Evolutionary conservation across 148 eudicot genomes (phyloP), one percentile per base, ranked within the genome.

Genomic region (Fallopia convolvulus): DNA sequence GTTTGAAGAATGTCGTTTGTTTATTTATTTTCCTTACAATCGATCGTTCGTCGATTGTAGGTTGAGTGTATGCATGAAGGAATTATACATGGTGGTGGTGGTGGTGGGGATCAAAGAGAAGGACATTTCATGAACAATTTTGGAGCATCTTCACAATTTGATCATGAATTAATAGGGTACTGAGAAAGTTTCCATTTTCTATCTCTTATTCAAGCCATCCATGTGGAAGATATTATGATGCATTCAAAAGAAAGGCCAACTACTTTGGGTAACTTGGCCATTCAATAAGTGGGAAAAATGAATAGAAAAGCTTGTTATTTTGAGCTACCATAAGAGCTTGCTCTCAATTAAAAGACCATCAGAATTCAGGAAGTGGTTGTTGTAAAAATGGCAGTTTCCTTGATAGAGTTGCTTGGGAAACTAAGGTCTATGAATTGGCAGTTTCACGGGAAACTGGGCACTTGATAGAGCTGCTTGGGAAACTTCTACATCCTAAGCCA

Each of bases 11-110:
- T 1, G 9, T 8, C 6, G 4, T 41, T 33, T 33, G 3, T 33
- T 33, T 33, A 1, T 1, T 33, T 33, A n/a, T 33, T 33, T 33
- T 33, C 36, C 36, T 33, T 33, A 0, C 36, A 41, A 41, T 41
- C 44, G 8, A 42, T 8, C 46, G 46, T 17, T 52, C n/a, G n/a
- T 3, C 5, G 47, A 32, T 17, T 79, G 80, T 76, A 93, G 94
- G 86, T 88, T 41, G 97, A 86, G 40, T 87, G 87, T 68, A 71
- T 77, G 53, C 83, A 85, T 48, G 89, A 81, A 82, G 92, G 89
- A 80, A 53, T 6, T n/a, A 53, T 18, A 17, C 23, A 53, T 14
- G 60, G 60, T n/a, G 86, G 83, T 0, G 86, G 83, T 0, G n/a
- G n/a, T n/a, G 83, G 85, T 1, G 89, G 82, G 68, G 83, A 82